Percentiles rank a stretch among this genome's conserved stretches.
Evolutionary conservation across 2,329 filamentous ascomycete species (phyloP).

Genomic region (Geosmithia flava): DNA sequence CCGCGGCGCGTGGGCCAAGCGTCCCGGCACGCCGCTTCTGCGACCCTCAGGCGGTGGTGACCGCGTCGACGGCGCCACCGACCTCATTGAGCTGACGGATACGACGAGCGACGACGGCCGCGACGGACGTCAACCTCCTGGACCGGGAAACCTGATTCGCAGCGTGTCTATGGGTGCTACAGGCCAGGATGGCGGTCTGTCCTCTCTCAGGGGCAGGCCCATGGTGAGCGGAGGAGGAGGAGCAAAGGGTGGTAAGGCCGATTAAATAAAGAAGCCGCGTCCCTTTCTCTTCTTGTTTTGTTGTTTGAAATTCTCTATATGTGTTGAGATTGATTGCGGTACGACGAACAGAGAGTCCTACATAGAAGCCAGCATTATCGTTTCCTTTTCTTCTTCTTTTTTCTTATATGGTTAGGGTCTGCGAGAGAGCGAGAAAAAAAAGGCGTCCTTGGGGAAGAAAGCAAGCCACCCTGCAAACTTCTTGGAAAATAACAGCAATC

Average conservation of each 20-base stretch:
- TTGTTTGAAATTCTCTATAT: too few species aligned
- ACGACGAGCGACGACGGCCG: constrained; percentile 42
- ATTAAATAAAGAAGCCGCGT: constrained; percentile 13
- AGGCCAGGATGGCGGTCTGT: constrained; percentile 22
- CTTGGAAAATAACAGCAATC: not conserved
- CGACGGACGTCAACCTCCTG: not conserved
- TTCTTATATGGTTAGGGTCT: not conserved
- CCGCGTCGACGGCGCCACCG: constrained; percentile 27
- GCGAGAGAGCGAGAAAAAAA: not conserved
- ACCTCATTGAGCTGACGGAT: constrained; percentile 63
- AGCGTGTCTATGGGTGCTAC: constrained; percentile 15
- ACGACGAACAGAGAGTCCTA: not conserved
- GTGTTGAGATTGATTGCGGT: too few species aligned
- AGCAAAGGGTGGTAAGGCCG: constrained; percentile 33
- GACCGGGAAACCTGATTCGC: not conserved
- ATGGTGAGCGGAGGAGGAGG: constrained; percentile 7
- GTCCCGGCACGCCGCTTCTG: constrained; percentile 37
- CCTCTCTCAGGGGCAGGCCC: constrained; percentile 21
- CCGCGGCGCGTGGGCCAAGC: constrained; percentile 62
- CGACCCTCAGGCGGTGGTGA: constrained; percentile 9
- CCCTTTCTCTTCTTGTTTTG: too few species aligned
- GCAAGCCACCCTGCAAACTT: not conserved
- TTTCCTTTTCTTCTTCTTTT: not conserved
- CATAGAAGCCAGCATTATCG: not conserved
- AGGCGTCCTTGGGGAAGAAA: not conserved